These are phyloP conservation scores for Colletotrichum echinochloae DNA, from an alignment of 2,329 filamentous ascomycete genomes.

Conservation along the genomic window DNA sequence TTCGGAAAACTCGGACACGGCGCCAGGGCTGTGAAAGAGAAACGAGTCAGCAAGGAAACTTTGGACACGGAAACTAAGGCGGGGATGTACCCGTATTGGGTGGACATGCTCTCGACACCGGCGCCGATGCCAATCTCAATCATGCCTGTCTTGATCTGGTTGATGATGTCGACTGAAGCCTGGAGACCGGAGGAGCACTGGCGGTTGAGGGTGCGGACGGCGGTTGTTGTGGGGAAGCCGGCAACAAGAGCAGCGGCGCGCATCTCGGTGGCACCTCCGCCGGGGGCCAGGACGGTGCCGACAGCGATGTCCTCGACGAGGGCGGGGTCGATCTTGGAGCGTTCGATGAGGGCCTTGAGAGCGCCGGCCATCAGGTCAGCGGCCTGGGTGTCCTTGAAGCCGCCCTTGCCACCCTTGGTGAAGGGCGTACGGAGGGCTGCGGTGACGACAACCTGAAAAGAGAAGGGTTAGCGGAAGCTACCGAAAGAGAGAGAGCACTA, in stretches of 20 bases:
- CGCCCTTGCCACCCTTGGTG: slow-evolving; percentile 92
- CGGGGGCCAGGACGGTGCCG: slow-evolving; percentile 90
- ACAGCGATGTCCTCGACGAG: slow-evolving; percentile 94
- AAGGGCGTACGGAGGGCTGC: slow-evolving; percentile 91
- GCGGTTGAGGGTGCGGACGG: slow-evolving; percentile 90
- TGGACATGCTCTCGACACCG: slow-evolving; percentile 96
- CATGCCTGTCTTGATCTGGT: slow-evolving; percentile 91
- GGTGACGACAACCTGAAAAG: slow-evolving; percentile 83
- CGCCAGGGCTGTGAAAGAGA: slow-evolving; percentile 74
- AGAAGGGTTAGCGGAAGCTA: slow-evolving; percentile 44
- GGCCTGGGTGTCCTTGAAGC: slow-evolving; percentile 93
- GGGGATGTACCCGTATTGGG: slow-evolving; percentile 81
- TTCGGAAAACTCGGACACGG: slow-evolving; percentile 93
- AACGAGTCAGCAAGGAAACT: slow-evolving; percentile 10
- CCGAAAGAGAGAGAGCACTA: neutral
- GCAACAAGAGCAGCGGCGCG: slow-evolving; percentile 90
- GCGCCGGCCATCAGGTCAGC: slow-evolving; percentile 88
- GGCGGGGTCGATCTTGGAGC: slow-evolving; percentile 87
- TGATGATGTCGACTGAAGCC: slow-evolving; percentile 92
- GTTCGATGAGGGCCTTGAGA: slow-evolving; percentile 83
- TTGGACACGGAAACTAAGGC: neutral
- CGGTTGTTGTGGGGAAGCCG: slow-evolving; percentile 86
- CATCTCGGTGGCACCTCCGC: slow-evolving; percentile 97
- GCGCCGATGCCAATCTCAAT: slow-evolving; percentile 95
- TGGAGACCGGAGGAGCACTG: slow-evolving; percentile 96